Conservation (phyloP, 768 basidiomycete species). For the Hericium erinaceus region DNA sequence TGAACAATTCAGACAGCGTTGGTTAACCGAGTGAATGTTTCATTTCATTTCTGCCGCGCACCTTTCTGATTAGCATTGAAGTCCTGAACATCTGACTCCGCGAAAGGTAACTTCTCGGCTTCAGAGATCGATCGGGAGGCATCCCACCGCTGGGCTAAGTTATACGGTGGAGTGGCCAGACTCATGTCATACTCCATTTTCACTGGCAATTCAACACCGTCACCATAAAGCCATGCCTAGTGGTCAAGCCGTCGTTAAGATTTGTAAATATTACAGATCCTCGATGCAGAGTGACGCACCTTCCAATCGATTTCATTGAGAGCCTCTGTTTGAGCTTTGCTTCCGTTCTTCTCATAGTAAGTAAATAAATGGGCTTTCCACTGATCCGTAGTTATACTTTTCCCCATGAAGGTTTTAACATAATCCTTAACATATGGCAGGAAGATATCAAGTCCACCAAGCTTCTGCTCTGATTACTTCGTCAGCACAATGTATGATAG, state of each 20-base stretch:
- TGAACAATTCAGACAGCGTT: neutral
- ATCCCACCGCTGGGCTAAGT: conserved; percentile 70
- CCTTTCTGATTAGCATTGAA: conserved; percentile 76
- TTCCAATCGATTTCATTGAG: conserved; percentile 73
- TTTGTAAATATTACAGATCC: neutral
- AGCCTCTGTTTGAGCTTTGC: conserved; percentile 49
- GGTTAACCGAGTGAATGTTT: neutral
- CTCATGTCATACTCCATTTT: conserved; percentile 67
- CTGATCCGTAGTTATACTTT: conserved; percentile 73
- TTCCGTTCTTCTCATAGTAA: conserved; percentile 55
- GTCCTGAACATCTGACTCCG: conserved; percentile 43
- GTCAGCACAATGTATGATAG: neutral
- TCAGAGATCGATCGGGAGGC: conserved; percentile 40
- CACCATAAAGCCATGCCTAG: conserved; percentile 77
- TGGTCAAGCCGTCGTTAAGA: neutral
- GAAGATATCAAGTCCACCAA: conserved; percentile 81
- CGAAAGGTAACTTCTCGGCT: conserved; percentile 43
- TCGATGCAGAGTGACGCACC: conserved; percentile 31
- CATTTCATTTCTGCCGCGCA: conserved; percentile 22
- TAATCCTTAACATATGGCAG: conserved; percentile 80
- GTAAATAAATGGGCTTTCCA: conserved; percentile 76
- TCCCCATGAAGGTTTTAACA: conserved; percentile 70
- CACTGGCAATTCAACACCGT: conserved; percentile 65
- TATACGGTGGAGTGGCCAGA: conserved; percentile 60
- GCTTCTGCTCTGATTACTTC: conserved; percentile 41